A percentile compares a stretch with the other conserved stretches of the same genome.
phyloP scores from a whole-genome alignment of 108 stramenopile species.

The Nannochloropsis gaditana region DNA sequence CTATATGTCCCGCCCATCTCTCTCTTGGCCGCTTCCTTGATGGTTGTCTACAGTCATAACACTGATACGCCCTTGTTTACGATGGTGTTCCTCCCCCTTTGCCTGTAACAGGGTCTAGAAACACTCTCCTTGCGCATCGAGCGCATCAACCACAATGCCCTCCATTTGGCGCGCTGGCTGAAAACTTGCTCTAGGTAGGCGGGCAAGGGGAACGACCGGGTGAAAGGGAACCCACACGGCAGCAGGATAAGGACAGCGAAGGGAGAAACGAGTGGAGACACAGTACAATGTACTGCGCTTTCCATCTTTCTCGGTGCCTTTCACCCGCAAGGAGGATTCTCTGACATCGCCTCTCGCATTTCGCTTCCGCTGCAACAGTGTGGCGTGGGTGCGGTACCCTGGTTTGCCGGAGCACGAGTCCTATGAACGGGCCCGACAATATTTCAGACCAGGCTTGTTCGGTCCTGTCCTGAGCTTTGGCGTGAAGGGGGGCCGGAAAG shows the following conservation, averaged over 20 bases:
- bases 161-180: constrained; percentile 66
- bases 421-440: constrained; percentile 63
- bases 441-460: constrained; percentile 44
- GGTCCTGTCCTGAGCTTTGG: constrained; percentile 65
- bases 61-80: too few species aligned
- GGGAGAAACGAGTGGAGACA: too few species aligned
- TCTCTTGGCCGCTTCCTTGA: too few species aligned
- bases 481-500: constrained; percentile 51
- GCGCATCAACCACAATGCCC: constrained; percentile 57
- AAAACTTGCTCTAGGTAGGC: constrained; percentile 54
- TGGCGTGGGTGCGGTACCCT: constrained; percentile 70
- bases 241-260: too few species aligned
- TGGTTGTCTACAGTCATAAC: too few species aligned
- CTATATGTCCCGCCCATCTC: too few species aligned
- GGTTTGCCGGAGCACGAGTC: constrained; percentile 61
- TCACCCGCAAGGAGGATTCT: too few species aligned
- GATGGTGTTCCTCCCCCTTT: not conserved
- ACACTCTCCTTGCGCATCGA: constrained; percentile 75
- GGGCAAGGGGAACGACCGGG: too few species aligned
- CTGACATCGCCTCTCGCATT: too few species aligned
- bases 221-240: too few species aligned
- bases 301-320: too few species aligned
- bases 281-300: too few species aligned
- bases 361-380: constrained; percentile 22
- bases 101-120: constrained; percentile 70